phyloP scores from a whole-genome alignment of 169 alveolate species.

The Plasmodium vinckei region DNA sequence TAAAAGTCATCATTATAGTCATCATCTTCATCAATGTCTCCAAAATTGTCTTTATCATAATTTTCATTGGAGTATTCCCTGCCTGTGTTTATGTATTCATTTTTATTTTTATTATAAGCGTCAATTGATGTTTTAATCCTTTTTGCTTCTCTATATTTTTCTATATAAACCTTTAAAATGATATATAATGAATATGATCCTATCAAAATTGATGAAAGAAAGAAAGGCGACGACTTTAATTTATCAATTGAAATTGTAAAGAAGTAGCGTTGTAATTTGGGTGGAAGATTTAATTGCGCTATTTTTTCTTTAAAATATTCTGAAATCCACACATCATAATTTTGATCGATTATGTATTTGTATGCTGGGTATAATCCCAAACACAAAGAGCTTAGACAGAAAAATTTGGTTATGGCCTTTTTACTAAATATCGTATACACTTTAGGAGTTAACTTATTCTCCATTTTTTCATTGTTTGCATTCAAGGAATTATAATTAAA shows the following conservation, averaged over 20 bases:
- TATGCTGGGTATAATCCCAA: conserved; percentile 44
- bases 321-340: conserved; percentile 25
- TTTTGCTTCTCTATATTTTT: conserved; percentile 72
- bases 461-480: conserved; percentile 27
- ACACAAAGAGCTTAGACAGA: conserved; percentile 47
- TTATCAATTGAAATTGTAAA: conserved; percentile 36
- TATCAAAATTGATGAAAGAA: conserved; percentile 64
- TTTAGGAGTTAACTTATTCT: conserved; percentile 22
- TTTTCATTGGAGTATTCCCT: conserved; percentile 42
- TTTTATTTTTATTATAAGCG: conserved; percentile 54
- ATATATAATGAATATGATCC: conserved; percentile 74
- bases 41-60: conserved; percentile 27
- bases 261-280: conserved; percentile 23
- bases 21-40: conserved; percentile 23
- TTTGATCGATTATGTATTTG: conserved; percentile 33
- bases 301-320: conserved; percentile 53
- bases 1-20: conserved; percentile 24
- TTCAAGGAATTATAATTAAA: conserved; percentile 26
- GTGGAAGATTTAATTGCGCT: conserved; percentile 19
- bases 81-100: conserved; percentile 73
- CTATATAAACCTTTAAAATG: conserved; percentile 73
- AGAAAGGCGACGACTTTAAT: conserved; percentile 66
- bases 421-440: conserved; percentile 16
- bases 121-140: conserved; percentile 70
- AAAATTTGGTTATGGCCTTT: conserved; percentile 27